Evolutionary conservation across 2,329 filamentous ascomycete species (phyloP).

Genomic region (Seiridium unicorne): DNA sequence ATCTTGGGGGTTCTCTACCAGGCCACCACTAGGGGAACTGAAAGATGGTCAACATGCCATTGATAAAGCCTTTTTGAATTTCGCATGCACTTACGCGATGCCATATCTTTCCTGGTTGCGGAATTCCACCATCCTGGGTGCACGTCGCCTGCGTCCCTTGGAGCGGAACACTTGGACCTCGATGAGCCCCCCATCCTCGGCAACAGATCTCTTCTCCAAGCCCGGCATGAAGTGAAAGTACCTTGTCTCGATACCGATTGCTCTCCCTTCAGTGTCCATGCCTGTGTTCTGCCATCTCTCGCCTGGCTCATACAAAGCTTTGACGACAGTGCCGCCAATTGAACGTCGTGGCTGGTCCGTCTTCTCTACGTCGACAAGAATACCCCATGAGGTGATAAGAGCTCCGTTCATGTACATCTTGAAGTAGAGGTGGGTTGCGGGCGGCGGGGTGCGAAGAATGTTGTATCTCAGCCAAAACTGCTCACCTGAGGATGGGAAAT

Average conservation of each 20-base stretch:
- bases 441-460: constrained; percentile 32
- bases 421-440: constrained; percentile 47
- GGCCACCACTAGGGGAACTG: constrained; percentile 51
- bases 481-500: constrained; percentile 33
- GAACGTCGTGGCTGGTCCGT: constrained; percentile 12
- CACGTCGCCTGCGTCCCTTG: constrained; percentile 41
- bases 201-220: constrained; percentile 34
- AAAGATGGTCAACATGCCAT: background rate
- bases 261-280: constrained; percentile 27
- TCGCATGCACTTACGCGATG: constrained; percentile 43
- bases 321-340: constrained; percentile 37
- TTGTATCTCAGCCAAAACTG: constrained; percentile 53
- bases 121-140: constrained; percentile 40
- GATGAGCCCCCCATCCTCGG: constrained; percentile 54
- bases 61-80: background rate
- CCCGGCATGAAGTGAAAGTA: constrained; percentile 48
- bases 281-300: constrained; percentile 38
- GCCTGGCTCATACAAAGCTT: constrained; percentile 48
- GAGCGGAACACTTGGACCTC: constrained; percentile 53
- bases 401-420: constrained; percentile 55
- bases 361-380: constrained; percentile 14
- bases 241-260: constrained; percentile 44
- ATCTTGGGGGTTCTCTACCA: constrained; percentile 50
- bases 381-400: constrained; percentile 51
- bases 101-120: constrained; percentile 49